Base-by-base conservation (phyloP, 768 basidiomycete genomes). In the Boletus tomentosulus region DNA sequence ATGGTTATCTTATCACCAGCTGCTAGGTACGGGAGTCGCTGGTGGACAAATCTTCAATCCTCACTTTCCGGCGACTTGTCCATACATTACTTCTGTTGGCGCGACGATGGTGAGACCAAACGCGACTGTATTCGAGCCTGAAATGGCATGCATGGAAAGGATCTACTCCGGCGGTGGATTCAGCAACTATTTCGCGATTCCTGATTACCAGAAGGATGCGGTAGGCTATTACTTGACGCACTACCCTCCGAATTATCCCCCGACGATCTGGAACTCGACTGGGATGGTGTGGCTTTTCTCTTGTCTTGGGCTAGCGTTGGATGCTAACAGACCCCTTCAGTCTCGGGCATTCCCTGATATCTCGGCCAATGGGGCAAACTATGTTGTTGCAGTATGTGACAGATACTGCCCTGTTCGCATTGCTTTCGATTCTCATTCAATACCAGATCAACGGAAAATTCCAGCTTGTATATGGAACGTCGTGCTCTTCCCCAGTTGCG, bases 21-120 rank as follows among this genome's bases (percentile, higher is more conserved):
- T 25, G 4, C 13, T 42, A 75, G 73, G 71, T 7, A 51, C 51
- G 8, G 64, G 67, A 34, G 50, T 61, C 10, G 5, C 39, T 3
- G 43, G 44, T 27, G 71, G 71, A 25, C 66, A 46, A 6, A 58
- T 60, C 35, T 78, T 79, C 64, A 76, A 71, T 55, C 77, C 76
- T 0, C 57, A 44, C 19, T 78, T 78, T 70, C 78, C 78, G 1
- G 69, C 58, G 22, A 68, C 70, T 3, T 79, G 79, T 50, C 74
- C 78, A 22, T 79, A 67, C 52, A 61, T 80, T 30, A 78, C 78
- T 3, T 66, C 73, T 3, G 68, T 80, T 13, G 78, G 80, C 25
- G 80, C 76, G 8, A 80, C 80, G 2, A 75, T 75, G 62, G 61
- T 79, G 25, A 25, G 24, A 10, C 72, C 73, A 22, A 66, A 71